These are phyloP conservation scores for Cutaneotrichosporon dermatis DNA, from an alignment of 1,284 basidiomycete species.

Conservation along the genomic window DNA sequence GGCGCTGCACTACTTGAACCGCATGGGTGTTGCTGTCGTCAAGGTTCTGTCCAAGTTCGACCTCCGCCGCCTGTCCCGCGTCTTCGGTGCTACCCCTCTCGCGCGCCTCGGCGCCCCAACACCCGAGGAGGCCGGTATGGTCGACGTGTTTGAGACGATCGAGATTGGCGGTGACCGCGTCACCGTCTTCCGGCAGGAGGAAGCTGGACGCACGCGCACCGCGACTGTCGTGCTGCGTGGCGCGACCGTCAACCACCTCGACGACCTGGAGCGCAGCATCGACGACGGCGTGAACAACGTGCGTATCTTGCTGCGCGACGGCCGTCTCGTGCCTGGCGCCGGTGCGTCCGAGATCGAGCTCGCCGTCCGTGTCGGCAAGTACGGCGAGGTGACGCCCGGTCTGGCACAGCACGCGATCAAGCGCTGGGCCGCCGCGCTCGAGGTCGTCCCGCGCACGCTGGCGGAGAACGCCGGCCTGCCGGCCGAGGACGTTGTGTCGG, in stretches of 20 bases:
- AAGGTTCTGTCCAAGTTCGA: slow-evolving; percentile 99
- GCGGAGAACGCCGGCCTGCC: slow-evolving; percentile 96
- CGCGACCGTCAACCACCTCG: slow-evolving; percentile 88
- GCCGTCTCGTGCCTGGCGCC: slow-evolving; percentile 85
- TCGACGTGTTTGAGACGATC: slow-evolving; percentile 90
- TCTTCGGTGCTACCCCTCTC: slow-evolving; percentile 92
- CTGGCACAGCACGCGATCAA: slow-evolving; percentile 92
- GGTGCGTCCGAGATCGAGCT: slow-evolving; percentile 93
- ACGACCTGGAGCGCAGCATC: slow-evolving; percentile 92
- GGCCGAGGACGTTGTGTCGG: slow-evolving; percentile 85
- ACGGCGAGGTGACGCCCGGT: slow-evolving; percentile 83
- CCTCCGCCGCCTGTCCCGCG: slow-evolving; percentile 84
- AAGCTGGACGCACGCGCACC: slow-evolving; percentile 74
- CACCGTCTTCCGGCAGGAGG: slow-evolving; percentile 82
- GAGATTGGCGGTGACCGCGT: slow-evolving; percentile 98
- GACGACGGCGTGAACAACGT: slow-evolving; percentile 98
- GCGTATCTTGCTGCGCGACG: slow-evolving; percentile 86
- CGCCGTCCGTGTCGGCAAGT: slow-evolving; percentile 73
- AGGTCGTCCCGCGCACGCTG: slow-evolving; percentile 87
- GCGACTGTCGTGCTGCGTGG: slow-evolving; percentile 95
- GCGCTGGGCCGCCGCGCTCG: slow-evolving; percentile 82
- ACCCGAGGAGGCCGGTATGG: slow-evolving; percentile 89
- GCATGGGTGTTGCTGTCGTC: slow-evolving; percentile 87
- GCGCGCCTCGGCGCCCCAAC: slow-evolving; percentile 94
- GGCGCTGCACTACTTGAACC: slow-evolving; percentile 93